Evolutionary conservation across 441 rosid species (phyloP), one percentile per base, ranked within the genome.

Genomic region (Hura crepitans): DNA sequence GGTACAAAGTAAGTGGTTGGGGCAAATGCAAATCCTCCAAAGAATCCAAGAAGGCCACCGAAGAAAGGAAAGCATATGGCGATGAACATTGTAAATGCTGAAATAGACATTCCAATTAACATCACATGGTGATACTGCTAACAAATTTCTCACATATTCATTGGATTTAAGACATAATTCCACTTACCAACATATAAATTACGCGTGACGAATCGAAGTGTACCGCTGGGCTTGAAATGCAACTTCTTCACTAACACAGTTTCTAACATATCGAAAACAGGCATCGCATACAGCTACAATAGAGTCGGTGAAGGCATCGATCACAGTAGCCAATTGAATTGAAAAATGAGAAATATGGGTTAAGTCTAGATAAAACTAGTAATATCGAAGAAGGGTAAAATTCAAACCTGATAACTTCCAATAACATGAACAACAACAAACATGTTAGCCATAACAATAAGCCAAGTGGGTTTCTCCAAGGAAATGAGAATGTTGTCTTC

Each of bases 11-110:
- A 92, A 17, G 93, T 81, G 49, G 95, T 87, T 43, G 95, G 95
- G 61, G 96, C 93, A 18, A 92, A 87, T 39, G 97, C 95, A 54
- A 88, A 84, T 61, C 96, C 96, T 82, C 96, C 97, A 0, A 92
- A 88, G 83, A 90, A 88, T 3, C 94, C 93, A 6, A 90, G 88
- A 54, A 92, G 81, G 22, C 90, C 85, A 50, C 94, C 94, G 23
- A 92, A 92, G 79, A 92, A 92, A 4, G 92, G 96, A 62, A 88
- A 62, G 71, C 84, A 77, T 33, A 92, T 85, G 1, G 61, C 96
- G 15, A 80, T 61, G 7, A 92, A 18, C 95, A 90, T 87, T n/a
- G 95, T 90, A 65, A 84, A 82, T 20, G 88, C 96, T 69, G 60
- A 55, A 72, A 43, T 49, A 45, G 69, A 39, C 73, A 50, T 50